Evolutionary conservation across 2,329 filamentous ascomycete genomes (phyloP), one percentile per base, ranked within the genome.

Genomic region (Gaeumannomyces tritici): DNA sequence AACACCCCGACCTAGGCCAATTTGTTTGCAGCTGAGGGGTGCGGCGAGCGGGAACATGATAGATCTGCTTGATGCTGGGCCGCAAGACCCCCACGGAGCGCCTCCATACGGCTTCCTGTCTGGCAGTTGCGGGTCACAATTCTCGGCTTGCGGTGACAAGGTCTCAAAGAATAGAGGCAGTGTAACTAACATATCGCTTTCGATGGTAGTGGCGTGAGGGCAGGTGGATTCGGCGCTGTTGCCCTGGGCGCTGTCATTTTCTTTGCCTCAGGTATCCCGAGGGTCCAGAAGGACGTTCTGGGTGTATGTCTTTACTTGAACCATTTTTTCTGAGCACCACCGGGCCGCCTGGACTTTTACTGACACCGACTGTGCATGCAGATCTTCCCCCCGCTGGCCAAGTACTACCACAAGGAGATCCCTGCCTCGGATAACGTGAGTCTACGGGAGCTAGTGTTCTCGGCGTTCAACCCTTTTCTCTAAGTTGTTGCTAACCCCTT

Each of bases 391-490:
- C 65, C 83, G 67, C 66, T 87, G 64, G 79, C 79, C 66, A 65
- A 69, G 59, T 75, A 78, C 74, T 87, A 80, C 72, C 68, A 77
- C 69, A 79, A 81, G 72, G 76, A 84, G 70, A 69, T 83, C 67
- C 80, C 83, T 68, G 76, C 84, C 64, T 82, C 84, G 64, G 85
- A 88, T 76, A 87, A 86, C 76, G 84, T 87, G 69, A 77, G 83
- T 79, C 13, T 8, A n/a, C 12, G 6, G 42, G 21, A n/a, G n/a
- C 26, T 13, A 1, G 13, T 24, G 31, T 18, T 2, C 13, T 3
- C 28, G 4, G 21, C 21, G 33, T 35, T 31, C 18, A 21, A 8
- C 11, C 2, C 15, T 15, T 29, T 4, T 7, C 12, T 54, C 13
- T 13, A 21, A 3, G 24, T 26, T 26, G 1, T 55, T 61, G n/a